Conservation (phyloP, 1,139 yeast species). For the Schizosaccharomyces versatilis region DNA sequence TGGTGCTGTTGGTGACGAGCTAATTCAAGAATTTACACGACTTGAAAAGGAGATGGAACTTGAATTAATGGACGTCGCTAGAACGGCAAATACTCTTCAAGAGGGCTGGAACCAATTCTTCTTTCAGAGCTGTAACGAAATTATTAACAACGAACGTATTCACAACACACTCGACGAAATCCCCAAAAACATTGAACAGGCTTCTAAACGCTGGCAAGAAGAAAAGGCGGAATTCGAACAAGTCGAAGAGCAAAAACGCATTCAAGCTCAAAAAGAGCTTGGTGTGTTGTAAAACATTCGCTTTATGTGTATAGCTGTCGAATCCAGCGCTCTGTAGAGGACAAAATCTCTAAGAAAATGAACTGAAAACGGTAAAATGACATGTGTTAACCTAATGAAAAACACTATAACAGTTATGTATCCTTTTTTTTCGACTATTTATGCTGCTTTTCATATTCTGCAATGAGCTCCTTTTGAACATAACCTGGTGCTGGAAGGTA, state of each 20-base stretch:
- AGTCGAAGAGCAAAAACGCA: background rate
- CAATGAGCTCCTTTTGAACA: constrained; percentile 72
- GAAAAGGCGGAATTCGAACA: constrained; percentile 1
- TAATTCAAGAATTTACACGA: constrained; percentile 55
- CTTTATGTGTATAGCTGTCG: no score
- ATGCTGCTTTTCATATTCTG: constrained; percentile 47
- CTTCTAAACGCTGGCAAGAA: constrained; percentile 7
- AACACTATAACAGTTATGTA: no score
- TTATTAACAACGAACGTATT: constrained; percentile 77
- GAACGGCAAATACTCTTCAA: constrained; percentile 49
- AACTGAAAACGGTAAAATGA: no score
- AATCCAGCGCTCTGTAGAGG: no score
- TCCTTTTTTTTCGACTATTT: background rate
- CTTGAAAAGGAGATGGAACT: constrained; percentile 57
- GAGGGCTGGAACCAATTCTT: constrained; percentile 61
- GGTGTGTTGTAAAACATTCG: background rate
- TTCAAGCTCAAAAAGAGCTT: constrained; percentile 1
- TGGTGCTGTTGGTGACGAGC: constrained; percentile 78
- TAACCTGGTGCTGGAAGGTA: constrained; percentile 83
- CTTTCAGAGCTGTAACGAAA: constrained; percentile 64
- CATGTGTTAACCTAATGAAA: no score
- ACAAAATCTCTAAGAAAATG: no score
- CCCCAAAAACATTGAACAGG: constrained; percentile 19
- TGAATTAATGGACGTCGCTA: constrained; percentile 54
- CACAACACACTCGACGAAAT: constrained; percentile 57